Evolutionary conservation across 2,329 filamentous ascomycete species (phyloP).

Genomic region (Phialophora chinensis): DNA sequence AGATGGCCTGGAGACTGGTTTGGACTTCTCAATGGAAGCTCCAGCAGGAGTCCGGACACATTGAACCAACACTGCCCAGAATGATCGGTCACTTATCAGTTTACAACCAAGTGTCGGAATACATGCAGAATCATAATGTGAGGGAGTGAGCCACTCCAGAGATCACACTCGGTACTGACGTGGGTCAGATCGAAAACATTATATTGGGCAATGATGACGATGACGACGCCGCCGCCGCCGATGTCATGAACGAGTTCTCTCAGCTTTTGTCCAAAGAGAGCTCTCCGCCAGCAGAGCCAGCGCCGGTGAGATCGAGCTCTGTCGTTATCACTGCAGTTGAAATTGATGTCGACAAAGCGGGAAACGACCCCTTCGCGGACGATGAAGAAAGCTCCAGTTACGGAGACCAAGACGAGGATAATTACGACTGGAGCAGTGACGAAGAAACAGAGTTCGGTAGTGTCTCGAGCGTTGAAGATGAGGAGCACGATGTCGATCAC

Average conservation of each 20-base stretch:
- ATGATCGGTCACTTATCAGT: conserved; percentile 27
- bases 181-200: conserved; percentile 18
- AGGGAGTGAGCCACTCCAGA: neutral
- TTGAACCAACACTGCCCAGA: conserved; percentile 23
- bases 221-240: neutral
- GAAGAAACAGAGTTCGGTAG: conserved; percentile 18
- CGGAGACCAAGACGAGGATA: neutral
- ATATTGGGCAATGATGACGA: conserved; percentile 18
- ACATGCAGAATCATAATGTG: conserved; percentile 15
- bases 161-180: neutral
- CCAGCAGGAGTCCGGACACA: conserved; percentile 22
- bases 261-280: neutral
- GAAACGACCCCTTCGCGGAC: conserved; percentile 7
- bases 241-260: neutral
- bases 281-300: neutral
- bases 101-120: conserved; percentile 16
- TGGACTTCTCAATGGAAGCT: conserved; percentile 28
- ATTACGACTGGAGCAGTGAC: conserved; percentile 18
- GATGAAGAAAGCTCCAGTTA: conserved; percentile 8
- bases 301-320: neutral
- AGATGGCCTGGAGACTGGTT: conserved; percentile 17
- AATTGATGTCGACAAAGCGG: neutral
- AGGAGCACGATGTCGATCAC: neutral
- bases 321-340: conserved; percentile 6
- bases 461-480: conserved; percentile 15